These are phyloP conservation scores for Haematococcus lacustris DNA, from an alignment of 139 green algal genomes.

Conservation along the genomic window DNA sequence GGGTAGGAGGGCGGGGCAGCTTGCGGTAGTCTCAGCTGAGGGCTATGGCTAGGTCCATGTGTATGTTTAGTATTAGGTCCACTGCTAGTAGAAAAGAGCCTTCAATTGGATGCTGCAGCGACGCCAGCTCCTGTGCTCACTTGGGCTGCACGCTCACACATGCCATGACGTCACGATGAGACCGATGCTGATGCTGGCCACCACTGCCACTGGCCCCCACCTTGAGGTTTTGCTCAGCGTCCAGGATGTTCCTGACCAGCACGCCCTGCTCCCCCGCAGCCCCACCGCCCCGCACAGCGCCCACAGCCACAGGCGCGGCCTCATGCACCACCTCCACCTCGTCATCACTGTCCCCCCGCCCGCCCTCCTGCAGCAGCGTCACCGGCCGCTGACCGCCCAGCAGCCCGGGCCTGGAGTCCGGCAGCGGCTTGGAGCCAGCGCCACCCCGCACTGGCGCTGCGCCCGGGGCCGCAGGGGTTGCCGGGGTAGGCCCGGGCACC, in stretches of 20 bases:
- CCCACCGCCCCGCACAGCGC: conserved; percentile 6
- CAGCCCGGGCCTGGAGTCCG: neutral
- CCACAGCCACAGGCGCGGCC: conserved; percentile 12
- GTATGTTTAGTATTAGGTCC: too few relatives aligned
- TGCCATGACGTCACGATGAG: too few relatives aligned
- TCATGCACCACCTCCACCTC: conserved; percentile 45
- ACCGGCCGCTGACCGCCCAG: conserved; percentile 8
- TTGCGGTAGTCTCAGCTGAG: neutral
- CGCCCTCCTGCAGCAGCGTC: conserved; percentile 26
- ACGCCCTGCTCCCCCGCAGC: conserved; percentile 41
- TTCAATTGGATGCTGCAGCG: neutral
- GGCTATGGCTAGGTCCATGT: too few relatives aligned
- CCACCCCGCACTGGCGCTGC: neutral
- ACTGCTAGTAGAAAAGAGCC: too few relatives aligned
- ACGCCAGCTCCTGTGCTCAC: neutral
- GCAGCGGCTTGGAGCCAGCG: neutral
- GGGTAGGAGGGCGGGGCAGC: too few relatives aligned
- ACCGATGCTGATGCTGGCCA: too few relatives aligned
- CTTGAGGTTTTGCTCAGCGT: conserved; percentile 46
- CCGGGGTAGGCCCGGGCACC: conserved; percentile 10
- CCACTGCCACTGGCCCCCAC: neutral
- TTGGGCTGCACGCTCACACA: too few relatives aligned
- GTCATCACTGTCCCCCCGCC: conserved; percentile 29
- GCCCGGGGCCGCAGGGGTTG: neutral
- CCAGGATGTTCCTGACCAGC: conserved; percentile 62